Conservation (phyloP, 2,329 filamentous ascomycete species). For the Paracoccidioides brasiliensis region DNA sequence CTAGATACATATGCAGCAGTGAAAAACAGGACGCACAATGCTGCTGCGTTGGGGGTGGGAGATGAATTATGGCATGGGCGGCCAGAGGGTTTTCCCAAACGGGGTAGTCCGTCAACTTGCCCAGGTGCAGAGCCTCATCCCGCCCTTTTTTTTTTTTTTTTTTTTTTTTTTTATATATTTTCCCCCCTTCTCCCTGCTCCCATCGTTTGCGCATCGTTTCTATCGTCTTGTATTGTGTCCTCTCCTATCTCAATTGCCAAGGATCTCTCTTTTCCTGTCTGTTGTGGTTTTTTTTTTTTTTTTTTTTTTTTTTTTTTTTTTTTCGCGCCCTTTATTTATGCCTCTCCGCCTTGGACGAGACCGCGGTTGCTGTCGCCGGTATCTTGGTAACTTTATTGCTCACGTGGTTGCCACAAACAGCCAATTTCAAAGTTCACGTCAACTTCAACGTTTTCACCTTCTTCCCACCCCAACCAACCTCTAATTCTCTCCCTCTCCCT, state of each 20-base stretch:
- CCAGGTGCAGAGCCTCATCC: conserved; percentile 1
- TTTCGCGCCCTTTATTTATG: background rate
- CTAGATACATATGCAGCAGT: background rate
- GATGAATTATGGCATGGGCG: background rate
- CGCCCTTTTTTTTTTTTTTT: background rate
- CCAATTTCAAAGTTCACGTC: background rate
- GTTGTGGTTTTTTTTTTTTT: too few species aligned
- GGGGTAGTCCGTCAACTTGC: background rate
- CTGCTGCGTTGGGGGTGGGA: background rate
- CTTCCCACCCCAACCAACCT: background rate
- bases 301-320: too few species aligned
- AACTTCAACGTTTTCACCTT: background rate
- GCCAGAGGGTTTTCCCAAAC: background rate
- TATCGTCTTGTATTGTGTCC: background rate
- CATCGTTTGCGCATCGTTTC: background rate
- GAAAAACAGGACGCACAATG: background rate
- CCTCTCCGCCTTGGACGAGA: background rate
- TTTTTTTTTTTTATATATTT: background rate
- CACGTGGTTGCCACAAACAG: too few species aligned
- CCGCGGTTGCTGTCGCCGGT: too few species aligned
- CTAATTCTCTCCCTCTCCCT: background rate
- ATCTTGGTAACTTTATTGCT: too few species aligned
- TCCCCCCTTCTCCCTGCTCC: background rate
- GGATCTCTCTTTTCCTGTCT: too few species aligned
- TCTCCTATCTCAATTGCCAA: background rate